phyloP scores from a whole-genome alignment of 2,329 filamentous ascomycete species.

The Colletotrichum filicis region DNA sequence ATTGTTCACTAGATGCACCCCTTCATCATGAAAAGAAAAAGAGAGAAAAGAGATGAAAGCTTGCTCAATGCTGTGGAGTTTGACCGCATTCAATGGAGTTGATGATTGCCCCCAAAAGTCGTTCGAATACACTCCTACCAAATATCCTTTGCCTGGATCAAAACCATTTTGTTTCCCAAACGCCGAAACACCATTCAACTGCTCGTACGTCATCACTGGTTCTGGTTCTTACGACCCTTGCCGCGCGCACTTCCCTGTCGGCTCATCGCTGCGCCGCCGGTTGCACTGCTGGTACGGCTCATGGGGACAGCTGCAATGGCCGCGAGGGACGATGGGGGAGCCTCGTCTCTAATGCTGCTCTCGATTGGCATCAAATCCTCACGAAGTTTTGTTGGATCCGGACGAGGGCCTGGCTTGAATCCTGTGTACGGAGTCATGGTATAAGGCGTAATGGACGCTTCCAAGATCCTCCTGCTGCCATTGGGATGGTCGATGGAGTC shows the following conservation, averaged over 20 bases:
- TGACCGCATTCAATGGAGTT: conserved; percentile 5
- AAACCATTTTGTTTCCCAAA: conserved; percentile 13
- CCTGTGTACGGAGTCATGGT: conserved; percentile 60
- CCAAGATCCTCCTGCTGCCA: conserved; percentile 65
- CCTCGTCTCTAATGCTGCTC: conserved; percentile 56
- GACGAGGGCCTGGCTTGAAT: conserved; percentile 57
- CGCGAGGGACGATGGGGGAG: conserved; percentile 37
- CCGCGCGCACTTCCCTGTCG: conserved; percentile 64
- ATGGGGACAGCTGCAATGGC: conserved; percentile 56
- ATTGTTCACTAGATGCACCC: conserved; percentile 10
- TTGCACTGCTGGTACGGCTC: conserved; percentile 64
- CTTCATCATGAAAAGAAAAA: conserved; percentile 4
- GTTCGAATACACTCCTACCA: neutral
- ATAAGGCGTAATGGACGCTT: conserved; percentile 62
- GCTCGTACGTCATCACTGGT: conserved; percentile 36
- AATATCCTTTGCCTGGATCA: neutral
- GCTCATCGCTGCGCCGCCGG: conserved; percentile 67
- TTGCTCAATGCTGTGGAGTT: conserved; percentile 14
- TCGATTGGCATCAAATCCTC: conserved; percentile 61
- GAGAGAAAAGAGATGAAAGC: conserved; percentile 8
- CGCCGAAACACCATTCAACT: conserved; percentile 23
- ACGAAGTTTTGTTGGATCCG: conserved; percentile 60
- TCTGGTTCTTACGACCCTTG: conserved; percentile 53
- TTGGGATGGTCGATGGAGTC: conserved; percentile 66
- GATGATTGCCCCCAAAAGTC: neutral